Percentiles rank a stretch among this genome's conserved stretches.
These are phyloP conservation scores for Scortechinia acanthostroma DNA, from an alignment of 2,329 filamentous ascomycete genomes.

Conservation along the genomic window DNA sequence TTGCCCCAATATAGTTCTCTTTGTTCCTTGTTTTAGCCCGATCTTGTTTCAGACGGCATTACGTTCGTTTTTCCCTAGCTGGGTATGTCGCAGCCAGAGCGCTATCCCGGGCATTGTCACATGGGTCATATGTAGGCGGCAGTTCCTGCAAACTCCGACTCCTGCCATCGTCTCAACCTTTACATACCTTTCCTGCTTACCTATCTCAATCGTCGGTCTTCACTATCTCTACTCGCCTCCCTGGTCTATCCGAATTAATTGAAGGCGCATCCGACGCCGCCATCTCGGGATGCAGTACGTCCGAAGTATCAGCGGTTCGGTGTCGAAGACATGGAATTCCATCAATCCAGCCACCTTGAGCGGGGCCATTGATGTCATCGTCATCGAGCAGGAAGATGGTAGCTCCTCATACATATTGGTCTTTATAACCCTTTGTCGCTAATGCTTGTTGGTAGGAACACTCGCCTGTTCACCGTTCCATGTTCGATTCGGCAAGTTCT, in stretches of 20 bases:
- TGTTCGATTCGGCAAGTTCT: conserved; percentile 98
- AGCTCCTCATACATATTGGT: neutral
- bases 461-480: conserved; percentile 94
- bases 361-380: conserved; percentile 97
- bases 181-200: too few species aligned
- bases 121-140: neutral
- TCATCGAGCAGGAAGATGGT: conserved; percentile 93
- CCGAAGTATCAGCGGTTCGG: conserved; percentile 84
- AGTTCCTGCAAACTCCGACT: neutral
- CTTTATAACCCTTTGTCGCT: neutral
- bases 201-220: too few species aligned
- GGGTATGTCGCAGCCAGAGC: neutral
- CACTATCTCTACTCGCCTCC: neutral
- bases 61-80: neutral
- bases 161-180: neutral
- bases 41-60: too few species aligned
- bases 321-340: conserved; percentile 98
- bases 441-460: conserved; percentile 15
- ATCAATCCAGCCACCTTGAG: conserved; percentile 96
- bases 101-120: neutral
- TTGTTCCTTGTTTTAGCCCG: too few species aligned
- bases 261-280: neutral
- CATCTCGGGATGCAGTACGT: conserved; percentile 82
- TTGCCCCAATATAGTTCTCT: too few species aligned
- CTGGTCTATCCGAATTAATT: neutral